These are phyloP conservation scores for Saksenaea vasiformis DNA, from an alignment of 371 early-diverging fungal species.

Conservation along the genomic window DNA sequence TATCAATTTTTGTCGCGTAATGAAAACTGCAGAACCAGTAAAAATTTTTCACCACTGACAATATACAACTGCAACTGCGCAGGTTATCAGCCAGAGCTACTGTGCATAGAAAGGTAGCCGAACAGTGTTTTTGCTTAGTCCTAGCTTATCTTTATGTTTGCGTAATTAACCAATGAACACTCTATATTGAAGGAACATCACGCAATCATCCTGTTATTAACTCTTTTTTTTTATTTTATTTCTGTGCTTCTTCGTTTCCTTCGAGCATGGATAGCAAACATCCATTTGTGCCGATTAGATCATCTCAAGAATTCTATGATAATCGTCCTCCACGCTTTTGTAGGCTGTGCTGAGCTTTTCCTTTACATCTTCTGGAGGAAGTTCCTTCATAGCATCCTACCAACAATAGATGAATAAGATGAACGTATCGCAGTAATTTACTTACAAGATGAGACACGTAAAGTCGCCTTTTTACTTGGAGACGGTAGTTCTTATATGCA, in stretches of 20 bases:
- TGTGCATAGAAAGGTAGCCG: no score
- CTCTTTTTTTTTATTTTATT: not conserved
- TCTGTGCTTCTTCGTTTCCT: not conserved
- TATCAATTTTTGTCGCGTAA: no score
- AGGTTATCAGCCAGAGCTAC: no score
- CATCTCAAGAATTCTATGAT: constrained; percentile 67
- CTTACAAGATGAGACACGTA: constrained; percentile 75
- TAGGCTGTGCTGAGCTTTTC: constrained; percentile 78
- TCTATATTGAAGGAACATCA: no score
- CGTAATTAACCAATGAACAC: no score
- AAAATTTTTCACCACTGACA: no score
- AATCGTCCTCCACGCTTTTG: constrained; percentile 75
- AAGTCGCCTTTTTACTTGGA: constrained; percentile 83
- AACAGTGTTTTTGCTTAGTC: no score
- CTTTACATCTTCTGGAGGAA: constrained; percentile 69
- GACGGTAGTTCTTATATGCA: constrained; percentile 61
- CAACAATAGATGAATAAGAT: not conserved
- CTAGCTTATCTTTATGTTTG: no score
- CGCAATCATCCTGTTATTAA: no score
- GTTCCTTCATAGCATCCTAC: constrained; percentile 62
- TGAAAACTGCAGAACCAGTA: no score
- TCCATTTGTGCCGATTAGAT: constrained; percentile 22
- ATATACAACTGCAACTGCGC: no score
- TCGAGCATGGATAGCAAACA: not conserved
- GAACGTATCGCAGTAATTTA: not conserved